phyloP scores from a whole-genome alignment of 495 filamentous ascomycete species.

The Talaromyces trachyspermus region DNA sequence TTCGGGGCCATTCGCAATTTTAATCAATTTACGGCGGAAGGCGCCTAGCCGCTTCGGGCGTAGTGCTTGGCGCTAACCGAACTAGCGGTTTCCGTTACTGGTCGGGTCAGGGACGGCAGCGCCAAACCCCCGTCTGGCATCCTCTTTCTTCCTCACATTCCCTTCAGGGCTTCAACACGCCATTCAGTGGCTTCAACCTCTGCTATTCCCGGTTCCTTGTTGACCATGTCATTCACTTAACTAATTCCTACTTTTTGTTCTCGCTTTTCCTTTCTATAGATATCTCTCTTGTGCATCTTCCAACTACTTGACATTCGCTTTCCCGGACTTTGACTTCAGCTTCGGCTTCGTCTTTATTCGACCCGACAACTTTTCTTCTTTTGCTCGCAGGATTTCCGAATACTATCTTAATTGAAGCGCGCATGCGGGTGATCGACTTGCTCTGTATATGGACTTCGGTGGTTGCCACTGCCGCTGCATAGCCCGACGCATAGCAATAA shows the following conservation, averaged over 20 bases:
- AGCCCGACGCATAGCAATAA: too few relatives aligned
- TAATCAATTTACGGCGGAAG: not conserved
- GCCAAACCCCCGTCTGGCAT: not conserved
- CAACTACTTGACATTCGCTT: slow-evolving; percentile 7
- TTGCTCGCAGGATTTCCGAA: not conserved
- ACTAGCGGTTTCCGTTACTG: too few relatives aligned
- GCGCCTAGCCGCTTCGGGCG: not conserved
- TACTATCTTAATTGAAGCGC: not conserved
- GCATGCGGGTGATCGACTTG: too few relatives aligned
- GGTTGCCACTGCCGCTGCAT: too few relatives aligned
- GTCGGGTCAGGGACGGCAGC: slow-evolving; percentile 1
- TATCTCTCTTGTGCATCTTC: not conserved
- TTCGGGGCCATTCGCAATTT: not conserved
- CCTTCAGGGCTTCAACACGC: slow-evolving; percentile 12
- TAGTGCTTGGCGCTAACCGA: too few relatives aligned
- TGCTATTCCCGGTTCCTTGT: not conserved
- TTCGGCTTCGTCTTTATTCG: not conserved
- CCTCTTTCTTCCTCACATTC: slow-evolving; percentile 8
- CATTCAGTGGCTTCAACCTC: slow-evolving; percentile 8
- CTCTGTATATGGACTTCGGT: too few relatives aligned
- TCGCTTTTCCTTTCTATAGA: not conserved
- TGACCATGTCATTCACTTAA: slow-evolving; percentile 10
- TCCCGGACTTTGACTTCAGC: not conserved
- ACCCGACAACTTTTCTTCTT: not conserved
- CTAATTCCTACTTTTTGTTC: not conserved